phyloP scores from a whole-genome alignment of 345 rosid genomes.

The Schrenkiella parvula region DNA sequence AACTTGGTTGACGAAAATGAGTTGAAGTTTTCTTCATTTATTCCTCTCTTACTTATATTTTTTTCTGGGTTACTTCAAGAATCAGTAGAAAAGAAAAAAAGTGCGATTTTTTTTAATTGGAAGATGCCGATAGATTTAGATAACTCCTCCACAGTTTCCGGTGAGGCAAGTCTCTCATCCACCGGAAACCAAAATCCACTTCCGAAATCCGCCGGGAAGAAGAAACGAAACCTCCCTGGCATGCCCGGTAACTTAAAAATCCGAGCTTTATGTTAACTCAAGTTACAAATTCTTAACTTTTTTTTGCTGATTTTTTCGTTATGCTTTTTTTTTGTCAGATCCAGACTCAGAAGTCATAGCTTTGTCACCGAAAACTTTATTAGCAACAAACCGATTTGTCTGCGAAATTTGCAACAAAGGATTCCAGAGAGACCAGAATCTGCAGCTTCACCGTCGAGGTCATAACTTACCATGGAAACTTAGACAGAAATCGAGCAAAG shows the following conservation, averaged over 20 bases:
- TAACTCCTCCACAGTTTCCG: slow-evolving; percentile 87
- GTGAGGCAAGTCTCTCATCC: slow-evolving; percentile 83
- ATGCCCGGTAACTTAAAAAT: slow-evolving; percentile 65
- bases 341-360: slow-evolving; percentile 40
- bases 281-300: background rate
- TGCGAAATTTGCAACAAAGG: slow-evolving; percentile 45
- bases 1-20: slow-evolving; percentile 31
- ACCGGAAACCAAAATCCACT: slow-evolving; percentile 61
- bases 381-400: slow-evolving; percentile 38
- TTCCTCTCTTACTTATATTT: slow-evolving; percentile 7
- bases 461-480: slow-evolving; percentile 44
- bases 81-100: background rate
- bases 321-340: background rate
- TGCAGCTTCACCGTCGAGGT: slow-evolving; percentile 40
- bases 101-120: background rate
- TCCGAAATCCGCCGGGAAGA: slow-evolving; percentile 53
- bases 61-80: background rate
- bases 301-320: background rate
- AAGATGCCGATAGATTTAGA: slow-evolving; percentile 72
- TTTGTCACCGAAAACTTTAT: slow-evolving; percentile 37
- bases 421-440: slow-evolving; percentile 45
- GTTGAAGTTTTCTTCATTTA: slow-evolving; percentile 16
- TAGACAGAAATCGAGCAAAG: slow-evolving; percentile 23
- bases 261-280: background rate
- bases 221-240: slow-evolving; percentile 93